phyloP scores from a whole-genome alignment of 106 monocot species.

The Phalaenopsis equestris region DNA sequence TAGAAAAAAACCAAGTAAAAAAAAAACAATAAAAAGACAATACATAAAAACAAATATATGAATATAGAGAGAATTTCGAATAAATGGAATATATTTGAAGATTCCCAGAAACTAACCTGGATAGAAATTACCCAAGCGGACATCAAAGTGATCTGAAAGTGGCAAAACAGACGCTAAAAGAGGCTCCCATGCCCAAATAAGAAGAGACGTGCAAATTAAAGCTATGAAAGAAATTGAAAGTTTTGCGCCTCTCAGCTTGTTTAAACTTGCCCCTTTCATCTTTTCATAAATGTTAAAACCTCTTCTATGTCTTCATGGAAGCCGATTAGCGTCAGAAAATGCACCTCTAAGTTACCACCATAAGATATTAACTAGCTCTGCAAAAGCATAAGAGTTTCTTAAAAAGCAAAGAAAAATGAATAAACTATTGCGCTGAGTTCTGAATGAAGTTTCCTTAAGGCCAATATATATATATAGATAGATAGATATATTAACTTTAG shows the following conservation, averaged over 20 bases:
- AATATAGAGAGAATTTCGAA: not conserved
- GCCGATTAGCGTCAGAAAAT: not conserved
- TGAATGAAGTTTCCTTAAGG: not conserved
- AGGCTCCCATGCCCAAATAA: slow-evolving; percentile 62
- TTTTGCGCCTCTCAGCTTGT: slow-evolving; percentile 37
- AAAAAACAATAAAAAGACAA: not conserved
- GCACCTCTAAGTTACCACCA: not conserved
- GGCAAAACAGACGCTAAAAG: slow-evolving; percentile 22
- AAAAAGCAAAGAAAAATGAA: not conserved
- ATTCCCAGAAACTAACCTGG: slow-evolving; percentile 24
- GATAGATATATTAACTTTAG: no score
- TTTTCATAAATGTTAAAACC: not conserved
- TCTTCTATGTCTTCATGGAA: slow-evolving; percentile 1
- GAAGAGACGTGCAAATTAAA: slow-evolving; percentile 42
- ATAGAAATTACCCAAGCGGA: slow-evolving; percentile 12
- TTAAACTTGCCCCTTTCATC: slow-evolving; percentile 48
- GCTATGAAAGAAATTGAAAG: slow-evolving; percentile 41
- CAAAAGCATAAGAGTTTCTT: not conserved
- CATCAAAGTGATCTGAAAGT: slow-evolving; percentile 25
- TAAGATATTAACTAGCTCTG: not conserved
- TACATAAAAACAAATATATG: not conserved
- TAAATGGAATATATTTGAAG: not conserved
- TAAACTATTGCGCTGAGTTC: not conserved
- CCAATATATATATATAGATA: not conserved
- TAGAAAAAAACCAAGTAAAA: not conserved